Base-by-base conservation (phyloP, 2,329 filamentous ascomycete genomes). In the Sporothrix humicola region DNA sequence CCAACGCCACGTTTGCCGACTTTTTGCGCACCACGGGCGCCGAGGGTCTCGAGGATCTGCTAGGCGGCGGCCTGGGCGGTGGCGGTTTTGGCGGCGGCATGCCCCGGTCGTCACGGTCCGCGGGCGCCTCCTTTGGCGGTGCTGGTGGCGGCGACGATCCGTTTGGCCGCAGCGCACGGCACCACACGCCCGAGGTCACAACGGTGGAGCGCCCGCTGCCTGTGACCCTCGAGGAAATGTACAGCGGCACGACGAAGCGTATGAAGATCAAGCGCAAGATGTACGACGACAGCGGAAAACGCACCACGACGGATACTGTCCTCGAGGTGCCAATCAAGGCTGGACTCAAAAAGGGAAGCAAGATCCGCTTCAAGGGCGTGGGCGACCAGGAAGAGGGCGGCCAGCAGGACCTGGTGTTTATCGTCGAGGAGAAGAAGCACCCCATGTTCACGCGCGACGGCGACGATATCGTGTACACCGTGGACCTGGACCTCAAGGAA, bases 231-330 rank as follows among this genome's bases (percentile, higher is more conserved):
- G 96, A 99, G 82, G 96, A 99, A 79, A 84, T 98, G 75, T 98
- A 90, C 84, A 91, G 88, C 37, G 96, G 96, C 56, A 90, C 90
- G 50, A 94, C 92, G 68, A 99, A 99, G 89, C 98, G 97, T 87
- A 94, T 99, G 88, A 97, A 96, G 85, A 97, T 98, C 77, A 98
- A 97, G 86, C 90, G 95, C 79, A 98, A 98, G 89, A 94, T 92
- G 20, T 98, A 93, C 81, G 96, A 99, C 81, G 86, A 91, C 23
- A 91, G 87, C 0, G 94, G 94, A 73, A 97, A 97, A 85, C 90
- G 94, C 78, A 93, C 89, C 59, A 92, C 91, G 2, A 93, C 95
- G 75, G 96, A 99, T 78, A 93, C 95, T 79, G 93, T 98, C 20
- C 85, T 99, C 44, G 94, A 97, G 80, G 95, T 98, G 71, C 94